phyloP scores from a whole-genome alignment of 2,329 filamentous ascomycete species.

The Diplodia sapinea region DNA sequence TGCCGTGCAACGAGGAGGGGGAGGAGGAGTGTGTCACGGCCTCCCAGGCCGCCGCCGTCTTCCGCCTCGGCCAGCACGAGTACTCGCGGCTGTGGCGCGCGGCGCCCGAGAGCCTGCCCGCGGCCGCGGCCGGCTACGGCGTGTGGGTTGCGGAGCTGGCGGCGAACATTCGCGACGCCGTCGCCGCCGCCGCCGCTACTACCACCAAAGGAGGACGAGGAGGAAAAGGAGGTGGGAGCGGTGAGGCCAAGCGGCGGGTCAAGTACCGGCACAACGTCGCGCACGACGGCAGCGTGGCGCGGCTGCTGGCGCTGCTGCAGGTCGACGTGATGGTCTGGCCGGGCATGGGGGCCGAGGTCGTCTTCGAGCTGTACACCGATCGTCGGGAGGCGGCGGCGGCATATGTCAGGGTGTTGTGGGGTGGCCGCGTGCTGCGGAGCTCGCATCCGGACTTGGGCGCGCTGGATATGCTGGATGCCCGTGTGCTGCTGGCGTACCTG shows the following conservation, averaged over 20 bases:
- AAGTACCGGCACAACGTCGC: constrained; percentile 78
- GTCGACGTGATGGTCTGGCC: constrained; percentile 81
- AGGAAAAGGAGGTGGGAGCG: no score
- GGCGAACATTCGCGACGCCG: constrained; percentile 64
- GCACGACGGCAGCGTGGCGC: constrained; percentile 75
- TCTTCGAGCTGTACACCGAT: constrained; percentile 71
- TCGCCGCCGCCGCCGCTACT: constrained; percentile 35
- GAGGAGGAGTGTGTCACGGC: constrained; percentile 63
- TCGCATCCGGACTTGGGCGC: constrained; percentile 70
- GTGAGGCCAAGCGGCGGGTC: constrained; percentile 36
- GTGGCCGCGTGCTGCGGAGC: constrained; percentile 69
- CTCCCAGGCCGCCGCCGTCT: constrained; percentile 69
- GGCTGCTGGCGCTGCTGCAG: constrained; percentile 73
- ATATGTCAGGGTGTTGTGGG: constrained; percentile 73
- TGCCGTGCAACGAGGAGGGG: constrained; percentile 63
- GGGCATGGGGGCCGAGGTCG: constrained; percentile 78
- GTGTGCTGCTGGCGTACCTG: constrained; percentile 70
- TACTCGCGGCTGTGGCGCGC: constrained; percentile 76
- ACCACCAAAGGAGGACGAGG: no score
- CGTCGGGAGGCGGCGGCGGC: constrained; percentile 24
- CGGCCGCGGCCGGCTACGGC: constrained; percentile 67
- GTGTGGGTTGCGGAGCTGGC: constrained; percentile 77
- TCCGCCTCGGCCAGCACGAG: constrained; percentile 79
- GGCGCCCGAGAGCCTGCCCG: constrained; percentile 62
- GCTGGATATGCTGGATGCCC: constrained; percentile 73